Evolutionary conservation across 1,284 basidiomycete species (phyloP).

Genomic region (Ceratobasidium sp.): DNA sequence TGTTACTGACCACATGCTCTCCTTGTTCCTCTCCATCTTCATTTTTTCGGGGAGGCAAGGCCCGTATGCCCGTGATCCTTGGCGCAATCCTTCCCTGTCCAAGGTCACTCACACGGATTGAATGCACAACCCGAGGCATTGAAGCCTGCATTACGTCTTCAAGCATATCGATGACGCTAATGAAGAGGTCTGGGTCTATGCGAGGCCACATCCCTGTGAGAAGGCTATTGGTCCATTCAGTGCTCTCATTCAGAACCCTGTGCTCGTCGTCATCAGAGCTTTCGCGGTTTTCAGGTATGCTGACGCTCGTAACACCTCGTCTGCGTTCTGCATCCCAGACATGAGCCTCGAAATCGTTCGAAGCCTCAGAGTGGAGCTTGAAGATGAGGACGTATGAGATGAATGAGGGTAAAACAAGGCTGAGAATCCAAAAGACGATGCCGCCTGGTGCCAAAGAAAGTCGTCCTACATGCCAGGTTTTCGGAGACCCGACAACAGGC

Average conservation of each 20-base stretch:
- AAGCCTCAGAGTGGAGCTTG: conserved; percentile 50
- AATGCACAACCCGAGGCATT: conserved; percentile 56
- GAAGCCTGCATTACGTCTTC: conserved; percentile 60
- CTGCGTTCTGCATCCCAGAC: conserved; percentile 56
- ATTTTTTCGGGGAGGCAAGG: conserved; percentile 41
- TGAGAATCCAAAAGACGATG: conserved; percentile 33
- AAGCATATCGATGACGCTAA: conserved; percentile 55
- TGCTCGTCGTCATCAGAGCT: conserved; percentile 52
- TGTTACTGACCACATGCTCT: conserved; percentile 42
- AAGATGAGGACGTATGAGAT: conserved; percentile 53
- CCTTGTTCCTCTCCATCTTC: conserved; percentile 33
- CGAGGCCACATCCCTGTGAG: conserved; percentile 57
- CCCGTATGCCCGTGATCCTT: conserved; percentile 55
- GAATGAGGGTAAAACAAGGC: conserved; percentile 50
- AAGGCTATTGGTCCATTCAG: conserved; percentile 57
- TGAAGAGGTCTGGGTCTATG: conserved; percentile 57
- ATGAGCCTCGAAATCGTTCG: conserved; percentile 54
- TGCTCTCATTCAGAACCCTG: conserved; percentile 52
- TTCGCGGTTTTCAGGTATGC: background rate
- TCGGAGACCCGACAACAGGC: conserved; percentile 22
- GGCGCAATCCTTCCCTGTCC: conserved; percentile 55
- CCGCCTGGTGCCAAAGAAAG: conserved; percentile 12
- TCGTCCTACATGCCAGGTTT: conserved; percentile 8
- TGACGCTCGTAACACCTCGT: conserved; percentile 51
- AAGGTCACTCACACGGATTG: conserved; percentile 55